phyloP scores from a whole-genome alignment of 176 grass and related monocot species.

The Elymus sibiricus region DNA sequence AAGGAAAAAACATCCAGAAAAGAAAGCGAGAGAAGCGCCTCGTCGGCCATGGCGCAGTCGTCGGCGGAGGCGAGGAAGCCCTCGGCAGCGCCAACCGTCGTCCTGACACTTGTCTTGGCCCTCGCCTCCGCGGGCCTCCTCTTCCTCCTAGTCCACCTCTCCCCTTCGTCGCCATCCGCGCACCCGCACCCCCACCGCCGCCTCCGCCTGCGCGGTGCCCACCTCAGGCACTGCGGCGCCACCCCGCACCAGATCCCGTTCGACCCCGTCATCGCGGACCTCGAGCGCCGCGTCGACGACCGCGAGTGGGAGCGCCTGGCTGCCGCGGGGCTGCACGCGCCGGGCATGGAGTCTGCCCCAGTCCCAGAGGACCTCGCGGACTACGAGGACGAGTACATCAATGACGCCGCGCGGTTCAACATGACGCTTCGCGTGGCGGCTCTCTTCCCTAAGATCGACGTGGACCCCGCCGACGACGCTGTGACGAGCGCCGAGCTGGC shows the following conservation, averaged over 20 bases:
- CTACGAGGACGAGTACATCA: constrained; percentile 71
- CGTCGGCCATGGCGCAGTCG: constrained; percentile 40
- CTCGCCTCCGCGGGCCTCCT: constrained; percentile 43
- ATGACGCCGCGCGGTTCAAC: constrained; percentile 68
- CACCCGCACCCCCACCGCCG: constrained; percentile 56
- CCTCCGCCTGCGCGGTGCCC: constrained; percentile 68
- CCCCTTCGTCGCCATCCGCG: constrained; percentile 33
- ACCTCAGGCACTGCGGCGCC: neutral
- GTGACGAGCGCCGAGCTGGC: constrained; percentile 63
- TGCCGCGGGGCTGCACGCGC: constrained; percentile 53
- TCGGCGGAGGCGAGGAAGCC: constrained; percentile 30
- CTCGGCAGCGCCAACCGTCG: constrained; percentile 16
- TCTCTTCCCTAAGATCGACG: constrained; percentile 85
- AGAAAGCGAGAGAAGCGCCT: neutral
- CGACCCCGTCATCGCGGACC: constrained; percentile 74
- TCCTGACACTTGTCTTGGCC: constrained; percentile 28
- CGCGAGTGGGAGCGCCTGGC: constrained; percentile 83
- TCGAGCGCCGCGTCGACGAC: constrained; percentile 79
- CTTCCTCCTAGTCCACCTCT: constrained; percentile 52
- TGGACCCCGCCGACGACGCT: constrained; percentile 62
- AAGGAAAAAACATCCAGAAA: neutral
- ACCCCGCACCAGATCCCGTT: constrained; percentile 53
- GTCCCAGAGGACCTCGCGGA: constrained; percentile 57
- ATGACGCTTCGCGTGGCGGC: constrained; percentile 65
- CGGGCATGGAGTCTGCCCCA: constrained; percentile 73